Conservation (phyloP, 1,284 basidiomycete species). For the Flammula alnicola region DNA sequence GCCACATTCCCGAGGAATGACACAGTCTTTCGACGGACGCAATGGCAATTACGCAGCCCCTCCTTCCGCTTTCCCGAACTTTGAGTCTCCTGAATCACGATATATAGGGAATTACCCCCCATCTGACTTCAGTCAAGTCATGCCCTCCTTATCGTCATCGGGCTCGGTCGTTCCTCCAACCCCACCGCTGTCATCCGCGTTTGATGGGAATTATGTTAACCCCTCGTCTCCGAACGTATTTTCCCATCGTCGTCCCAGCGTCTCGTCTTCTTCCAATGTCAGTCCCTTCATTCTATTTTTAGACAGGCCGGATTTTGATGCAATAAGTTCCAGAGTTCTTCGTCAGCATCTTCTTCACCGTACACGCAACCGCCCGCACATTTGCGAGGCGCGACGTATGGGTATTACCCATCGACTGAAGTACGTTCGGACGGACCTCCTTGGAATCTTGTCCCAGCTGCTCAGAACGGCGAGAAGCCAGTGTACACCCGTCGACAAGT, state of each 20-base stretch:
- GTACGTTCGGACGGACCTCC: slow-evolving; percentile 16
- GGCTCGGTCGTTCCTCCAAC: slow-evolving; percentile 19
- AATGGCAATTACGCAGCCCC: slow-evolving; percentile 15
- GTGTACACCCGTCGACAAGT: slow-evolving; percentile 36
- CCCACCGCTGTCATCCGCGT: slow-evolving; percentile 21
- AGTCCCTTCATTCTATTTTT: slow-evolving; percentile 21
- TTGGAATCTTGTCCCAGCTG: slow-evolving; percentile 22
- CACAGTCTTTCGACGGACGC: slow-evolving; percentile 13
- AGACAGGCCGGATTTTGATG: slow-evolving; percentile 12
- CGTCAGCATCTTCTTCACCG: slow-evolving; percentile 28
- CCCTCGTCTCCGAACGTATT: slow-evolving; percentile 19
- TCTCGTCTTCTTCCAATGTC: slow-evolving; percentile 26
- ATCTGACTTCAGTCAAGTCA: slow-evolving; percentile 24
- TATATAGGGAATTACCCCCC: slow-evolving; percentile 21
- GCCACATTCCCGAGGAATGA: slow-evolving; percentile 1
- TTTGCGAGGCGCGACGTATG: slow-evolving; percentile 18
- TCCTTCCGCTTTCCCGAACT: slow-evolving; percentile 19
- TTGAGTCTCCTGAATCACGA: slow-evolving; percentile 22
- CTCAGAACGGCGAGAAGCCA: slow-evolving; percentile 25
- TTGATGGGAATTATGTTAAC: slow-evolving; percentile 24
- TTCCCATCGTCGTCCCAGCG: slow-evolving; percentile 27
- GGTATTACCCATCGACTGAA: slow-evolving; percentile 17
- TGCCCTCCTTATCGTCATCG: slow-evolving; percentile 24
- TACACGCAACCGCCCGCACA: slow-evolving; percentile 23
- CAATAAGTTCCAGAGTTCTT: slow-evolving; percentile 23